Evolutionary conservation across 2,329 filamentous ascomycete species (phyloP), one percentile per base, ranked within the genome.

Genomic region (Chaetomiaceae sp.): DNA sequence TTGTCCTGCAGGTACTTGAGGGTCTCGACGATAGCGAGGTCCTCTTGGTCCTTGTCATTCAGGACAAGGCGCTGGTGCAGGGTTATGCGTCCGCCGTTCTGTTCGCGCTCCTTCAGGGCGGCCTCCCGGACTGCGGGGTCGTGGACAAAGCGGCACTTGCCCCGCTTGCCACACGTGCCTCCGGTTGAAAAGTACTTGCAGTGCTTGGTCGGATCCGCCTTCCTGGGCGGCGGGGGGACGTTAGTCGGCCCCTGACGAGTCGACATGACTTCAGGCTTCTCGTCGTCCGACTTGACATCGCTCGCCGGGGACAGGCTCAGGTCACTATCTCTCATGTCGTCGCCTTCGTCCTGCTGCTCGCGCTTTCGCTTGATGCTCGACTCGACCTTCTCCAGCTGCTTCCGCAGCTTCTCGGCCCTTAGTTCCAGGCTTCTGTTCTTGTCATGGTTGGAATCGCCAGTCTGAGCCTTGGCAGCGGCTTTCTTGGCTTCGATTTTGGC

Each of bases 61-160:
- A 85, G 70, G 52, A 80, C 75, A 48, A 86, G 68, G 37, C 82
- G 80, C 64, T 86, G 82, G 65, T 82, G 78, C 48, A 85, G 75
- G 4, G 82, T 85, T 68, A 85, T 76, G 44, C 79, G 78, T 41
- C 82, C 82, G 54, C 82, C 80, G 59, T 85, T 85, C 60, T 75
- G 73, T 60, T 82, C 81, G 53, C 81, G 77, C 63, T 85, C 82
- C 61, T 75, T 77, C 43, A 85, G 72, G 51, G 82, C 82, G 57
- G 79, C 79, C 61, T 82, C 79, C 58, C 82, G 75, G 51, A 83
- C 77, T 55, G 78, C 76, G 16, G 77, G 75, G 63, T 86, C 82
- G 65, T 86, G 82, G 57, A 84, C 80, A 69, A 86, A 86, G 69
- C 82, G 82, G 73, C 82, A 86, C 81, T 85, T 85, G 80, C 81